Evolutionary conservation across 768 basidiomycete species (phyloP), one percentile per base, ranked within the genome.

Genomic region (Panellus pusillus): DNA sequence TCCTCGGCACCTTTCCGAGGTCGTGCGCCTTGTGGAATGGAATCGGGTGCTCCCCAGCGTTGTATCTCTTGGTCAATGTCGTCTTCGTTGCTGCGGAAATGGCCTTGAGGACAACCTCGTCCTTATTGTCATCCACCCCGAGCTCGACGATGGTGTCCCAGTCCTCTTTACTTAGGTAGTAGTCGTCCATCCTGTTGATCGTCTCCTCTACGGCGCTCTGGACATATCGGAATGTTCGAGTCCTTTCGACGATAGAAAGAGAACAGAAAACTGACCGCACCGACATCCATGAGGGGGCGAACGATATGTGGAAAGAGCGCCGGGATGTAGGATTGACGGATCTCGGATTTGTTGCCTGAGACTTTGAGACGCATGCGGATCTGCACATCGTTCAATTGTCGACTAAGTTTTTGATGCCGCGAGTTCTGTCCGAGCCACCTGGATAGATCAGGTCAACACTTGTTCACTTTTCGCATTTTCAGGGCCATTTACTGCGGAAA

Each of bases 341-440:
- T 92, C 69, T 98, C 96, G 6, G 77, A 68, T 70, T 89, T 89
- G 72, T 96, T 85, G 6, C 92, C 94, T 8, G 95, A 96, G 0
- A 94, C 91, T 63, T 87, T 90, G 53, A 98, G 79, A 2, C 97
- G 86, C 97, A 98, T 97, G 44, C 89, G 87, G 40, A 93, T 89
- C 69, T 98, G 96, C 9, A 98, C 85, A 54, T 99, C 97, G 35
- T 80, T 81, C 15, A 99, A 76, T 58, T 89, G 86, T 35, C 95
- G 81, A 50, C 67, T 75, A 0, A 98, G 79, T 64, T 96, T 97
- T 59, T 65, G 78, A 68, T 91, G 88, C 65, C 95, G 96, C 52
- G 97, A 98, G 70, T 98, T 98, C 66, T 98, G 93, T 9, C 96
- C 96, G 12, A 99, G 84, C 93, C 93, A 99, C 65, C 95, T 98